Evolutionary conservation across 192 early-diverging fungal species (phyloP).

Genomic region (Chytriomyces sp.): DNA sequence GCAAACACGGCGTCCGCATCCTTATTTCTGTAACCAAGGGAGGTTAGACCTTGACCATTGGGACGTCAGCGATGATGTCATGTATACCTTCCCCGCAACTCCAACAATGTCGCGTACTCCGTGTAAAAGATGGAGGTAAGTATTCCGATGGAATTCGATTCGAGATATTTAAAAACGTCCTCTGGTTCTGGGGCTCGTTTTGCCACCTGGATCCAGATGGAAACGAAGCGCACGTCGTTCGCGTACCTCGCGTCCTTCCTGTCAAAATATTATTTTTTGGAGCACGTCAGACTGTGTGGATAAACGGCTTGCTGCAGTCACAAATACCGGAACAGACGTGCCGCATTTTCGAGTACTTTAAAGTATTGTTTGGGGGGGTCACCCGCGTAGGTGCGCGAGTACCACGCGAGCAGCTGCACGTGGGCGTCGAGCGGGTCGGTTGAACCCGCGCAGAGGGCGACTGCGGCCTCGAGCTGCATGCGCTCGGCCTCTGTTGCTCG

Average conservation of each 20-base stretch:
- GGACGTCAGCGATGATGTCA: background rate
- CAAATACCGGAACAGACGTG: conserved; percentile 34
- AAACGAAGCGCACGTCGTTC: conserved; percentile 52
- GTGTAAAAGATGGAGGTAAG: conserved; percentile 71
- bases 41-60: conserved; percentile 31
- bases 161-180: conserved; percentile 77
- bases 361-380: conserved; percentile 21
- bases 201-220: conserved; percentile 68
- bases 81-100: conserved; percentile 40
- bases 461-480: background rate
- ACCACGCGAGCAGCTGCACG: conserved; percentile 45
- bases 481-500: background rate
- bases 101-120: conserved; percentile 70
- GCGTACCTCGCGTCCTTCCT: conserved; percentile 43
- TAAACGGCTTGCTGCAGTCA: background rate
- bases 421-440: conserved; percentile 45
- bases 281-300: background rate
- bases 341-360: conserved; percentile 28
- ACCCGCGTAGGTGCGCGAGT: conserved; percentile 35
- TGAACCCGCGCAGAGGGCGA: background rate
- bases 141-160: conserved; percentile 70
- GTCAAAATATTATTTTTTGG: too few species aligned
- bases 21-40: conserved; percentile 43
- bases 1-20: conserved; percentile 65
- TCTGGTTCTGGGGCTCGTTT: conserved; percentile 49